These are phyloP conservation scores for Cladosporium sphaerospermum DNA, from an alignment of 2,329 filamentous ascomycete genomes.

Conservation along the genomic window DNA sequence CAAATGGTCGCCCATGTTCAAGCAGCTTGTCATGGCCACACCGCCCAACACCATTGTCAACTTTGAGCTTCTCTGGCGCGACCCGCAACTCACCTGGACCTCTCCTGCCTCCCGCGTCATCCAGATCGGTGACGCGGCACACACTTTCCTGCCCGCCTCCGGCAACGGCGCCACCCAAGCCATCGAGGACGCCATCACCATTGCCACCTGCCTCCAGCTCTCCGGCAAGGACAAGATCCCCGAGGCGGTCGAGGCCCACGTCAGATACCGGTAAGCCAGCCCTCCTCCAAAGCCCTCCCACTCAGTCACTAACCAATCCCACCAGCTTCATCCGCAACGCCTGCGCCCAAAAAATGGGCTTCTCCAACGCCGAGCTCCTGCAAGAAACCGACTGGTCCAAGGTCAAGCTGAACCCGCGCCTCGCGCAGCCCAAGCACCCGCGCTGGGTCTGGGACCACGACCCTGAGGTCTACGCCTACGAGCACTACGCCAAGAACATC, in stretches of 20 bases:
- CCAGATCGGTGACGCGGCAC: constrained; percentile 41
- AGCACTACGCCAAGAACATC: constrained; percentile 38
- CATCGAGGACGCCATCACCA: constrained; percentile 42
- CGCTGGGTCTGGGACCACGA: constrained; percentile 43
- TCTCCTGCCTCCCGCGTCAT: constrained; percentile 38
- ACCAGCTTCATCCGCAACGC: constrained; percentile 41
- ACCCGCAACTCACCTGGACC: constrained; percentile 41
- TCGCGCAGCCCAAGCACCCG: constrained; percentile 39
- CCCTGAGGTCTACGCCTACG: constrained; percentile 40
- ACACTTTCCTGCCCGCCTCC: constrained; percentile 41
- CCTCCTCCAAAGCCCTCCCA: background rate
- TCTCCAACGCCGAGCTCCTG: constrained; percentile 42
- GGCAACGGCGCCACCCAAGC: constrained; percentile 41
- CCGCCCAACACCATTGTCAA: constrained; percentile 44
- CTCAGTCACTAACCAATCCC: constrained; percentile 11
- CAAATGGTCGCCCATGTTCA: constrained; percentile 42
- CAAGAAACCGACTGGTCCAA: constrained; percentile 46
- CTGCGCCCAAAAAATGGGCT: constrained; percentile 45
- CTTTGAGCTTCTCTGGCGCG: constrained; percentile 43
- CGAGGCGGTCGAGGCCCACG: constrained; percentile 33
- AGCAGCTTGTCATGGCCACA: constrained; percentile 38
- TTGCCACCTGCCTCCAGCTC: constrained; percentile 42
- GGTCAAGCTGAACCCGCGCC: constrained; percentile 40
- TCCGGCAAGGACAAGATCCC: constrained; percentile 37
- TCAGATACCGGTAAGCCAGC: constrained; percentile 34